Conservation (phyloP, 2,329 filamentous ascomycete species). For the Ceratocystis diversiconidia region DNA sequence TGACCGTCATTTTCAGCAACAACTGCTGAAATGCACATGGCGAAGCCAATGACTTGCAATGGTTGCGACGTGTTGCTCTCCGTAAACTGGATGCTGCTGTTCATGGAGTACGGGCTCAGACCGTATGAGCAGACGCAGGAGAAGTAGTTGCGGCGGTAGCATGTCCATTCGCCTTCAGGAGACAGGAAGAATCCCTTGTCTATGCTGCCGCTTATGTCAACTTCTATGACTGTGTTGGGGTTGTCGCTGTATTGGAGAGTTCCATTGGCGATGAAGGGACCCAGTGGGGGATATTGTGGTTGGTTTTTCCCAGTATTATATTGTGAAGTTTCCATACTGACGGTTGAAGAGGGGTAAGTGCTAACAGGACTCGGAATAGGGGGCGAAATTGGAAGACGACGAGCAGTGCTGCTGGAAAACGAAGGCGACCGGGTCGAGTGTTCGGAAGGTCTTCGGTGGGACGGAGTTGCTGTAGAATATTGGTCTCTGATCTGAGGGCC, state of each 20-base stretch:
- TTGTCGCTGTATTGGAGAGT: constrained; percentile 47
- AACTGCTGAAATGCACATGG: constrained; percentile 72
- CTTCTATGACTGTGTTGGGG: constrained; percentile 39
- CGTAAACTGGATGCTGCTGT: constrained; percentile 38
- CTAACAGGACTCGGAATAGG: constrained; percentile 35
- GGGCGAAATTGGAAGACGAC: constrained; percentile 39
- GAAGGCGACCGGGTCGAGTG: constrained; percentile 38
- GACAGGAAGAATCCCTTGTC: constrained; percentile 79
- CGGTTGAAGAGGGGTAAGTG: constrained; percentile 29
- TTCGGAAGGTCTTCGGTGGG: constrained; percentile 36
- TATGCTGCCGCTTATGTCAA: constrained; percentile 65
- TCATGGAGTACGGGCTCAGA: constrained; percentile 42
- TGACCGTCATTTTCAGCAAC: constrained; percentile 65
- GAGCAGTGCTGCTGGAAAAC: constrained; percentile 31
- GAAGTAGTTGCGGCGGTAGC: constrained; percentile 85
- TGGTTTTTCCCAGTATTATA: constrained; percentile 26
- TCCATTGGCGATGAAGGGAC: constrained; percentile 37
- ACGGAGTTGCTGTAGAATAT: constrained; percentile 38
- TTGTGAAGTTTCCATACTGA: constrained; percentile 37
- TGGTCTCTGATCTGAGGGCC: constrained; percentile 38
- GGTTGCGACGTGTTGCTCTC: constrained; percentile 37
- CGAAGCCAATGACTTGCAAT: constrained; percentile 57
- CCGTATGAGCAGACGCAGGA: constrained; percentile 68
- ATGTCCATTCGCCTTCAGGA: constrained; percentile 72
- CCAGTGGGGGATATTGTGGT: constrained; percentile 39